phyloP scores from a whole-genome alignment of 2,329 filamentous ascomycete genomes.

The Aureobasidium sp. region DNA sequence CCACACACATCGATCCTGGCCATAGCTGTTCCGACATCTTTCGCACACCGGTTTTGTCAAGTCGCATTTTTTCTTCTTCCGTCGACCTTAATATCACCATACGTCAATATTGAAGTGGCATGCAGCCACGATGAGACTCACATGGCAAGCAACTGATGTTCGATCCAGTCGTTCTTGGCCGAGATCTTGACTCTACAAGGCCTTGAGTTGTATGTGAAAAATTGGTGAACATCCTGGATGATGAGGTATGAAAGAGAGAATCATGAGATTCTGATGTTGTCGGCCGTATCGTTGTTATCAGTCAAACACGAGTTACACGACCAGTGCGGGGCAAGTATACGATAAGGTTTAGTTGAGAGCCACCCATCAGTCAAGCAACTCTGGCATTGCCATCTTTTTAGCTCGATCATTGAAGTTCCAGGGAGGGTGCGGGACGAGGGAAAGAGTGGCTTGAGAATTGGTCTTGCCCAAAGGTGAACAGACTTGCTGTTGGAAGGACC shows the following conservation, averaged over 20 bases:
- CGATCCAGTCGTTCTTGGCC: slow-evolving; percentile 7
- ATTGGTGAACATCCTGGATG: slow-evolving; percentile 17
- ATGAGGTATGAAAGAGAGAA: neutral
- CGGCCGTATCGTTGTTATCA: neutral
- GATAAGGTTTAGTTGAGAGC: neutral
- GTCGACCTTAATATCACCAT: slow-evolving; percentile 17
- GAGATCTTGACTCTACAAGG: neutral
- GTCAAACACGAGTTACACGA: neutral
- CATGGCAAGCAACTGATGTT: slow-evolving; percentile 19
- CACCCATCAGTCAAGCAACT: neutral
- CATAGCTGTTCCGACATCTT: slow-evolving; percentile 18
- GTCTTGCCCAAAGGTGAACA: neutral
- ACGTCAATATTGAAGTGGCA: neutral
- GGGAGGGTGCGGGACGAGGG: neutral
- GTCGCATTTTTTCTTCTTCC: slow-evolving; percentile 22
- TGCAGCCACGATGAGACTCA: neutral
- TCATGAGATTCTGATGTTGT: no score
- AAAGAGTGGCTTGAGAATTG: neutral
- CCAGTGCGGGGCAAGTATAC: neutral
- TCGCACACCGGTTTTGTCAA: slow-evolving; percentile 16
- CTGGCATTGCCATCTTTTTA: neutral
- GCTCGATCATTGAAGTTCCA: neutral
- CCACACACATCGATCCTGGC: neutral
- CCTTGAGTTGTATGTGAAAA: slow-evolving; percentile 18
- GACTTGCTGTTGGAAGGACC: neutral